phyloP scores from a whole-genome alignment of 2,329 filamentous ascomycete species.

The Amauroascus verrucosus region DNA sequence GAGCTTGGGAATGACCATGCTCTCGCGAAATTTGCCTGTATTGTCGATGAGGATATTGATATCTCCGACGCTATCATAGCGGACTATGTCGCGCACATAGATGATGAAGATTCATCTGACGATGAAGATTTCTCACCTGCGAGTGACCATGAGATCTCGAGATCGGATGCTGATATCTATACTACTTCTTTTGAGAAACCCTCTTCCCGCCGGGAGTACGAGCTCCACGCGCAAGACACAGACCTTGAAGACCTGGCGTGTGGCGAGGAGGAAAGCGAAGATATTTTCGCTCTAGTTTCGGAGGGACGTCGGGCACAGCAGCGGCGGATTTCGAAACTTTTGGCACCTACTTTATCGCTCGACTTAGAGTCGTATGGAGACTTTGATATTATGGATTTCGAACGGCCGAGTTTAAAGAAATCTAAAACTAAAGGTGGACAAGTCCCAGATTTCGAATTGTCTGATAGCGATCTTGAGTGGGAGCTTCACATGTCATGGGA shows the following conservation, averaged over 20 bases:
- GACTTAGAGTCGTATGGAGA: slow-evolving; percentile 55
- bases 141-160: background rate
- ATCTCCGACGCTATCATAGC: slow-evolving; percentile 19
- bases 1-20: slow-evolving; percentile 1
- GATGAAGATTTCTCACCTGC: background rate
- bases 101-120: slow-evolving; percentile 21
- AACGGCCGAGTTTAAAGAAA: slow-evolving; percentile 55
- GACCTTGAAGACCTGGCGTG: background rate
- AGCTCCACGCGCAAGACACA: background rate
- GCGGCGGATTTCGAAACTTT: background rate
- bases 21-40: background rate
- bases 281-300: background rate
- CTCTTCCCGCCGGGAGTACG: background rate
- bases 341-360: slow-evolving; percentile 28
- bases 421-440: slow-evolving; percentile 54
- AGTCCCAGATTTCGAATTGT: slow-evolving; percentile 46
- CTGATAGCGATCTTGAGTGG: slow-evolving; percentile 57
- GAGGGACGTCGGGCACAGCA: background rate
- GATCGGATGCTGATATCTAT: background rate
- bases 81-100: slow-evolving; percentile 35
- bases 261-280: background rate
- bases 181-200: background rate
- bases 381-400: slow-evolving; percentile 79
- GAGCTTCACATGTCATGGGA: slow-evolving; percentile 51
- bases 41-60: slow-evolving; percentile 12